Base-by-base conservation (phyloP, 305 asterid genomes). In the Salvia sclarea region DNA sequence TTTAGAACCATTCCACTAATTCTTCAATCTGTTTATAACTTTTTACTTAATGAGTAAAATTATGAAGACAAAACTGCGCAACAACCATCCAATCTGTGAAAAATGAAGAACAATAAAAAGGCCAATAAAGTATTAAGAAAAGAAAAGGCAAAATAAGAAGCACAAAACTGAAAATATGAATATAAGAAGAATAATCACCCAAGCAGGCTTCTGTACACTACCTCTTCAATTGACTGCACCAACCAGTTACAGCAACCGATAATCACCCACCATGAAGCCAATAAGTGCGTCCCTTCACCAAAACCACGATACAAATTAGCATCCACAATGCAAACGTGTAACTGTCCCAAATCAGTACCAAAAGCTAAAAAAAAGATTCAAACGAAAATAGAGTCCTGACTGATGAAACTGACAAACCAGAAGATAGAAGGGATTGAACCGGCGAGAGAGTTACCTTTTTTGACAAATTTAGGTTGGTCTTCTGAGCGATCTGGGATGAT, bases 391-490 rank as follows among this genome's bases (percentile, higher is more conserved):
- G 40, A 76, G 41, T 3, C 64, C 5, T 25, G 10, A 67, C 13
- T 14, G 49, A 48, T 6, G 64, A 70, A 74, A 59, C 65, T 75
- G 52, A 75, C 50, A 69, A 81, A 72, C 80, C 82, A 73, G 30
- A 65, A 14, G 38, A 45, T 45, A 43, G 17, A 16, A 17, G 12
- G 44, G 37, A 63, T 17, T 62, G 38, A 61, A 60, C 13, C 28
- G 45, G 45, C 18, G 43, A 44, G 13, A 69, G 48, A 62, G 0
- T 1, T 25, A 73, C 75, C 75, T 70, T 41, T 52, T 5, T 52
- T 5, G 22, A 17, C 17, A 22, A 56, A n/a, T 50, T 45, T 4
- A 48, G 25, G 28, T 60, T 60, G 56, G 38, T 43, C 60, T 11
- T 28, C 13, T 20, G 8, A 52, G 60, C 71, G 73, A 71, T 58